Evolutionary conservation across 257 asterid genomes (phyloP), one percentile per base, ranked within the genome.

Genomic region (Fraxinus pennsylvanica): DNA sequence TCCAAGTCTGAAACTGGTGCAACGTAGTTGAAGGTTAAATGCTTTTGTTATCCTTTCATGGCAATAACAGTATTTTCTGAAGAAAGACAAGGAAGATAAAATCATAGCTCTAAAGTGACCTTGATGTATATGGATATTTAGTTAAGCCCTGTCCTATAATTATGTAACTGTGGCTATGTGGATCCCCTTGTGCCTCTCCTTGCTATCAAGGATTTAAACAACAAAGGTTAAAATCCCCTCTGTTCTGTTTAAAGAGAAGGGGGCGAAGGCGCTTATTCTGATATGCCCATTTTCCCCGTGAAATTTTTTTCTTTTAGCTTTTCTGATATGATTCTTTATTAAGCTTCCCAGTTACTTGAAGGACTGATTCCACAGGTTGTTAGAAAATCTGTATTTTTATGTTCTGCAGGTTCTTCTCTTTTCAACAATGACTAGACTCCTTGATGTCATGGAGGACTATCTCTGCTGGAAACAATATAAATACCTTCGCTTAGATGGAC

Each of bases 371-470:
- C 63, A 63, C 9, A 21, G 3, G 15, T 43, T 19, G 73, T 17
- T 67, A 3, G 27, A 68, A 47, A 43, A 43, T 27, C 32, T 71
- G 22, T 57, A 19, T 63, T 32, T 47, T 39, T 45, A 76, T 38
- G 41, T 27, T 76, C 78, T 88, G 78, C 88, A 93, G 99, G 94
- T 96, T 86, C 95, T 96, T 83, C 96, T 96, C 27, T 96, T 96
- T 79, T 96, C 99, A 72, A 96, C 99, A 78, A 96, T 96, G 99
- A 96, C 99, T 78, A 90, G 99, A 84, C 87, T 96, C 69, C 98
- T 96, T 85, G 98, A 96, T 88, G 98, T 96, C 38, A 88, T 96
- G 98, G 99, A 96, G 89, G 99, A 96, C 75, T 96, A 96, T 88
- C 98, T 96, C 77, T 80, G 83, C 94, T 91, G 96, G 99, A 96